Base-by-base conservation (phyloP, 192 early-diverging fungal species). In the Funneliformis mosseae region DNA sequence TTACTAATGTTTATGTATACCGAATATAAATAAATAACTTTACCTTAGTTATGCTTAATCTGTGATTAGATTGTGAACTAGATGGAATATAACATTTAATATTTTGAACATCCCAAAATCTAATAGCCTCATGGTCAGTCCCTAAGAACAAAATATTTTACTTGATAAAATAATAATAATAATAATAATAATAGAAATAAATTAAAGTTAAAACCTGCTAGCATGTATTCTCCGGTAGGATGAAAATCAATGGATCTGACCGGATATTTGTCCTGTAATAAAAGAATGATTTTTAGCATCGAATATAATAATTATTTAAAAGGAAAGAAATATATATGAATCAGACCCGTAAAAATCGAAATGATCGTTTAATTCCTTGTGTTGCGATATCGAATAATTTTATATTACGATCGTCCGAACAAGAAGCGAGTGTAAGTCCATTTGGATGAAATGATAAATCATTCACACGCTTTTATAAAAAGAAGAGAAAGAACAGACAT, bases 401-500 rank as follows among this genome's bases (percentile, higher is more conserved):
- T 78, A 97, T 93, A 71, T 89, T 92, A 61, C 86, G 89, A 81
- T 98, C 97, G 43, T 93, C 92, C 3, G 94, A 91, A 83, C 95
- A 96, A 59, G 92, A 93, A 12, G 96, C 97, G 41, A 98, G 87
- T 12, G 96, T 95, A 27, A 93, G 86, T 14, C 96, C 96, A 80
- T 97, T 96, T 4, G 97, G 97, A 83, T 98, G 96, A 83, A 97
- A 97, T 43, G 90, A 90, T 9, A 96, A 83, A 74, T 95, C 96
- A 21, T 94, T 97, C 23, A 97, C 91, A 28, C 91, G 85, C 81
- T 86, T 77, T 39, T 25, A 45, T 43, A 23, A 25, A 27, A 16
- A 43, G 4, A 27, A 61, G 38, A 14, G 21, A 41, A 60, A 21
- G 16, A 33, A 33, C 33, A 33, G 33, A 33, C 3, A 33, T 33